Percentiles rank a stretch among this genome's conserved stretches.
phyloP scores from a whole-genome alignment of 345 rosid species.

The Citrus maxima region DNA sequence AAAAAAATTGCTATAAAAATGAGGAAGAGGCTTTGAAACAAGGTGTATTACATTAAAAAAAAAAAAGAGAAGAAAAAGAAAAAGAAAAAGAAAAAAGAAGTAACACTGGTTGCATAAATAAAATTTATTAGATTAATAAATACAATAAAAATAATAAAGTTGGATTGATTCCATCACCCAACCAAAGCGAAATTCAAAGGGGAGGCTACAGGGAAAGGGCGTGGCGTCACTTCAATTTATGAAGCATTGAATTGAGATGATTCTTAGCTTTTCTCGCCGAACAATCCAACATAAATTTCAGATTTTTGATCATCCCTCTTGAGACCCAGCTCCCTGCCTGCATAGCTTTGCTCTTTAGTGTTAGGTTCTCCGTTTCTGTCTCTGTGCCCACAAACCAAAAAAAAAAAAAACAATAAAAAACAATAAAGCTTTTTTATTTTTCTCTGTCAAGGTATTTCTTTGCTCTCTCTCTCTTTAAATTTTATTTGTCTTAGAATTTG shows the following conservation, averaged over 20 bases:
- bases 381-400: slow-evolving; percentile 1
- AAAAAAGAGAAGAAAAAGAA: too few species aligned
- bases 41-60: too few species aligned
- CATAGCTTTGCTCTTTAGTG: background rate
- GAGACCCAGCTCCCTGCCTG: background rate
- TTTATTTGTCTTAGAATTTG: background rate
- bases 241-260: slow-evolving; percentile 17
- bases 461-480: slow-evolving; percentile 10
- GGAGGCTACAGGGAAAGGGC: background rate
- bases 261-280: slow-evolving; percentile 31
- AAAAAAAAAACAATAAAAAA: background rate
- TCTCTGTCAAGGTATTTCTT: slow-evolving; percentile 16
- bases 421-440: background rate
- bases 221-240: slow-evolving; percentile 8
- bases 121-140: background rate
- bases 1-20: too few species aligned
- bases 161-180: slow-evolving; percentile 23
- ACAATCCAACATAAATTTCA: background rate
- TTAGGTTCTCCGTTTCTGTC: slow-evolving; percentile 17
- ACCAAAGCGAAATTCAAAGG: background rate
- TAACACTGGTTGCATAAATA: background rate
- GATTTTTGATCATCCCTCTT: slow-evolving; percentile 5
- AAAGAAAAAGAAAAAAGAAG: too few species aligned
- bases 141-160: background rate
- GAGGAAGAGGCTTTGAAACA: too few species aligned